Evolutionary conservation across 75 land plant genomes (phyloP), one percentile per base, ranked within the genome.

Genomic region (Cupressus sempervirens): DNA sequence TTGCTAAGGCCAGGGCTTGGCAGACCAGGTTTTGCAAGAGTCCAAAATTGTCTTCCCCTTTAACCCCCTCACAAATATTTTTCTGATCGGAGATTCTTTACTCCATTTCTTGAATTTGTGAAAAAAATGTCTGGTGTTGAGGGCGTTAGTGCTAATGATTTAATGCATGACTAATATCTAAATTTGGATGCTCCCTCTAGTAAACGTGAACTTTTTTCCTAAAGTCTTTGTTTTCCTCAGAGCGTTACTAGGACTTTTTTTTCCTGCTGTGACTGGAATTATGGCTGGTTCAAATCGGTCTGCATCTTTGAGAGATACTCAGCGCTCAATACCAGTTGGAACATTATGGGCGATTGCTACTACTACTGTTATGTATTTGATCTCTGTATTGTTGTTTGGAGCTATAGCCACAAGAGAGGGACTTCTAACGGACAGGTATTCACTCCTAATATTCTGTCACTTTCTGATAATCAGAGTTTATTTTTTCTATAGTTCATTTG

Each of bases 201-300:
- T 76, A 79, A 43, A 79, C 52, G 18, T 20, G 56, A 58, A 29
- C n/a, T 30, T 16, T 18, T 45, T 84, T 85, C 30, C 32, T 67
- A 70, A 72, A 32, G 13, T 62, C 14, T 86, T 83, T 80, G 52
- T 62, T 88, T 84, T 75, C 89, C 87, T 53, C 94, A 98, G 99
- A 88, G 92, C 91, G 81, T 85, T 98, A 89, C 91, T 98, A 41
- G 99, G 99, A 67, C 95, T 98, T 32, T 98, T 98, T 85, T 98
- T 98, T 87, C 99, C 99, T 54, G 99, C 99, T 86, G 99, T 98
- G 30, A 98, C 99, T 30, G 99, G 99, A 89, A 98, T 98, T 40
- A 98, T 98, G 99, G 99, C 99, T 68, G 99, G 99, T 82, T 98
- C 99, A 50, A 98, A 98, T 90, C 94, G 99, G 7, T 96, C 99